Evolutionary conservation across 495 filamentous ascomycete genomes (phyloP), one percentile per base, ranked within the genome.

Genomic region (Bacidia rubella): DNA sequence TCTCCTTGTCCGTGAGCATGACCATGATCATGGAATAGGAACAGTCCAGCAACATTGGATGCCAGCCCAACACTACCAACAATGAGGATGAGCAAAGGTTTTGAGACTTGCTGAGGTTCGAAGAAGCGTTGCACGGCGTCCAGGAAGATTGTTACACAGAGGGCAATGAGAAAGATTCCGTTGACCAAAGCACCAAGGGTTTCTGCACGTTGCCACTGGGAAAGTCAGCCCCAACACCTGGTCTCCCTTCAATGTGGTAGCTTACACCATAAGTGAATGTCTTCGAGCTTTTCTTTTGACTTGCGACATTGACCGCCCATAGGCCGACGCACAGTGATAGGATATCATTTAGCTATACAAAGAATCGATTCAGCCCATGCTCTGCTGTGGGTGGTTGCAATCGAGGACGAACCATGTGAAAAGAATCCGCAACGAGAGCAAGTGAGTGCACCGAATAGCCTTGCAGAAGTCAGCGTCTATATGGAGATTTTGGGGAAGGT

Each of bases 121-220:
- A 96, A 72, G 62, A 97, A 80, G 56, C 92, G 78, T 54, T 89
- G 85, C 32, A 95, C 75, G 11, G 92, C 92, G 64, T 98, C 92
- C 50, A 98, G 75, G 63, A 97, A 87, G 60, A 98, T 98, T 2
- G 90, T 88, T 39, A 97, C 69, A 68, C 93, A 97, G 17, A 98
- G 75, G 0, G 92, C 92, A 59, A 98, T 88, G 42, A 98, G 73
- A 68, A 98, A 98, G 2, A 97, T 90, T 52, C 93, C 92, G 60
- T 98, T 98, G 62, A 96, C 82, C 47, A 95, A 75, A 17, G 92
- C 92, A 63, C 92, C 92, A 7, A 98, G 76, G 17, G 94, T 95
- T 74, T 98, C 92, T n/a, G 92, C 92, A 43, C 93, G 85, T 75
- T 96, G 82, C 87, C 89, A 98, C 75, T 90, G 59, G 51, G 63